Evolutionary conservation across 2,329 filamentous ascomycete genomes (phyloP), one percentile per base, ranked within the genome.

Genomic region (Pseudogymnoascus sp.): DNA sequence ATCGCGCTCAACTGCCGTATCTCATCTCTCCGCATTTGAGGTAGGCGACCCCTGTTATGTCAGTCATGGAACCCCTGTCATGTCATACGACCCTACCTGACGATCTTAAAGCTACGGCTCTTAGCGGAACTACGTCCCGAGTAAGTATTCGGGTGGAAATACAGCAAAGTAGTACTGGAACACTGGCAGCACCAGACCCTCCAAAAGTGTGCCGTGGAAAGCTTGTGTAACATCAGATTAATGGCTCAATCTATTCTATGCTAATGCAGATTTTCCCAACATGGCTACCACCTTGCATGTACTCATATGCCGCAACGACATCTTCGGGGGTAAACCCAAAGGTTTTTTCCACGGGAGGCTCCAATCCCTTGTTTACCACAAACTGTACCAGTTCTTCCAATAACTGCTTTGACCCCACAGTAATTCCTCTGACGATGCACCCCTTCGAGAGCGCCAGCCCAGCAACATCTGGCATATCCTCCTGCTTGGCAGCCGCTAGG

Each of bases 201-300:
- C 17, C n/a, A 9, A 3, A 38, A 38, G 15, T 38, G 6, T n/a
- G 35, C 15, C 7, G 7, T n/a, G 6, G 2, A 7, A 38, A 38
- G 29, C 29, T 9, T 31, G 31, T 10, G 10, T 13, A 11, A 11
- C 11, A 35, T 35, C 11, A 35, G 31, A 35, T 11, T 4, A 35
- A 13, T 35, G 31, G 11, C 38, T 42, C 38, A 19, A 42, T 42
- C 46, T 53, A 53, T 7, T 53, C 46, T 19, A 53, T 19, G 26
- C 9, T 71, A 50, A 73, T 75, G 61, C 72, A 74, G 3, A 77
- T 69, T 64, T 77, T 78, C 3, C 74, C 74, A 33, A 76, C 70
- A 59, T 77, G 76, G 35, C 66, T 62, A 10, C 70, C 70, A 21
- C 62, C 64, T 29, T 65, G 59, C 35, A 74, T 37, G 62, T 72